A percentile compares a stretch with the other conserved stretches of the same genome.
Conservation (phyloP, 371 early-diverging fungal species). For the Cokeromyces recurvatus region DNA sequence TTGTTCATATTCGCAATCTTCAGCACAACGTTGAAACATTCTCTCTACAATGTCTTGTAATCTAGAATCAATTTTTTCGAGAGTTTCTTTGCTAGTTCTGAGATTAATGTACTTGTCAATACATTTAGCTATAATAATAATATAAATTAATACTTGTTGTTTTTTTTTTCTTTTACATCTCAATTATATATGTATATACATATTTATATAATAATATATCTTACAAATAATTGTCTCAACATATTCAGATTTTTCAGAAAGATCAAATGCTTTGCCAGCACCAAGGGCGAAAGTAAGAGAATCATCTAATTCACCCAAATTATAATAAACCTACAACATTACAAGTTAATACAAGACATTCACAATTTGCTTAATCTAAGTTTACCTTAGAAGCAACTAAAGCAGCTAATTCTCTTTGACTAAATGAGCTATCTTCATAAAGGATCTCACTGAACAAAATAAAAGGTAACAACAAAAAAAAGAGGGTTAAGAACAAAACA, state of each 20-base stretch:
- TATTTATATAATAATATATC: conserved; percentile 1
- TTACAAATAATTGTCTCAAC: conserved; percentile 92
- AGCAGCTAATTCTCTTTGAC: conserved; percentile 86
- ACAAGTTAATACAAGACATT: no score
- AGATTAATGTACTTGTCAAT: conserved; percentile 91
- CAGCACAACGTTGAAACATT: conserved; percentile 90
- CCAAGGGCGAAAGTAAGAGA: conserved; percentile 93
- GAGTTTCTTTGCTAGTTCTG: conserved; percentile 49
- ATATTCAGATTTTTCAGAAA: conserved; percentile 75
- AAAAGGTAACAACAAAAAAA: no score
- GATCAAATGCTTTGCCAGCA: conserved; percentile 88
- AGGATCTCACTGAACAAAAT: conserved; percentile 71
- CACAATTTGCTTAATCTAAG: no score
- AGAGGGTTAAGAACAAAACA: no score
- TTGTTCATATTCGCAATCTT: conserved; percentile 83
- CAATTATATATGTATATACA: no score
- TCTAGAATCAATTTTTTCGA: conserved; percentile 64
- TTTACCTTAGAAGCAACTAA: conserved; percentile 94
- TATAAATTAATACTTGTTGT: no score
- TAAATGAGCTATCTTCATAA: conserved; percentile 85
- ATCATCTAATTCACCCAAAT: conserved; percentile 93
- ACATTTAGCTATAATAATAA: conserved; percentile 67
- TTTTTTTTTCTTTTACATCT: no score
- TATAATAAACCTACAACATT: conserved; percentile 88
- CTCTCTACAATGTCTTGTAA: conserved; percentile 87